Evolutionary conservation across 768 basidiomycete species (phyloP).

Genomic region (Hygrophorus pudorinus): DNA sequence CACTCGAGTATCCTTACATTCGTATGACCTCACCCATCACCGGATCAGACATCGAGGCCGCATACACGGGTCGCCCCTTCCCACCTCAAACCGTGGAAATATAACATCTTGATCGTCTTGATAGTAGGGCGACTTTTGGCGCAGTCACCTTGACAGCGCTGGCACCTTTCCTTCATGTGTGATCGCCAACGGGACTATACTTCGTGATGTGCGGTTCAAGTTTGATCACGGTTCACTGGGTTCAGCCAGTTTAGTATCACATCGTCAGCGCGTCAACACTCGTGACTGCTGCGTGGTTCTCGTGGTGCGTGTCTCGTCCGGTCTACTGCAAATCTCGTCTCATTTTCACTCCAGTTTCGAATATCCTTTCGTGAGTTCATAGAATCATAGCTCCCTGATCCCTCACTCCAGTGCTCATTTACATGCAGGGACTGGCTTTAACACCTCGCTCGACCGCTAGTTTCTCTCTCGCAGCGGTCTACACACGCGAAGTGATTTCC

Average conservation of each 20-base stretch:
- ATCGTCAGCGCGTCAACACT: background rate
- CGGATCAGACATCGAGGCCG: background rate
- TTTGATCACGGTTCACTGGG: no score
- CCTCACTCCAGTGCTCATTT: background rate
- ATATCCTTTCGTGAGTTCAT: background rate
- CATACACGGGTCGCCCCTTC: no score
- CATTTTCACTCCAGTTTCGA: constrained; percentile 1
- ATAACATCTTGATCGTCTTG: constrained; percentile 1
- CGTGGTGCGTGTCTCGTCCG: background rate
- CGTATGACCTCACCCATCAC: background rate
- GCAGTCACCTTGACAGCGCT: background rate
- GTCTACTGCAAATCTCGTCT: background rate
- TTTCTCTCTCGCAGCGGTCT: background rate
- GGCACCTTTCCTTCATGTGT: background rate
- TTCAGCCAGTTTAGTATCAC: constrained; percentile 1
- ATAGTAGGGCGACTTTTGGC: background rate
- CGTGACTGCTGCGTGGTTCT: background rate
- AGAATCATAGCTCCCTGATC: background rate
- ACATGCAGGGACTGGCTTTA: background rate
- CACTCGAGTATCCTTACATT: background rate
- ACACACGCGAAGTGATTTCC: background rate
- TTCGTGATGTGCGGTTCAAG: background rate
- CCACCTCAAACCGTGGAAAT: constrained; percentile 1
- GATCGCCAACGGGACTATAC: background rate
- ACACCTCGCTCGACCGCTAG: background rate